These are phyloP conservation scores for Boletus insuetus DNA, from an alignment of 768 basidiomycete genomes.

Conservation along the genomic window DNA sequence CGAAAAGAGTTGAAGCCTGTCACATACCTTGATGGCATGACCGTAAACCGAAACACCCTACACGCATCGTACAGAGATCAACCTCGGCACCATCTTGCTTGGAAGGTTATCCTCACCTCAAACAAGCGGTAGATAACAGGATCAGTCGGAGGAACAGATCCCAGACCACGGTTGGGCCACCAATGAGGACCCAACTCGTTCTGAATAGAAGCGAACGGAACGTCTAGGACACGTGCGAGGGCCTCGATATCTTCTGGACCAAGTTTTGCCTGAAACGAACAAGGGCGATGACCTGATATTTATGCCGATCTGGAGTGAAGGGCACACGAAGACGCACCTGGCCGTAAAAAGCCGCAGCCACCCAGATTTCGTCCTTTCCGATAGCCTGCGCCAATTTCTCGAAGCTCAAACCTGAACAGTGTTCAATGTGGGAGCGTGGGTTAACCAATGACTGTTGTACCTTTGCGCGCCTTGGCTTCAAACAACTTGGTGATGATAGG, in stretches of 20 bases:
- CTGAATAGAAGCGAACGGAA: slow-evolving; percentile 39
- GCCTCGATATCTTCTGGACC: slow-evolving; percentile 54
- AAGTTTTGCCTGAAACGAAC: slow-evolving; percentile 58
- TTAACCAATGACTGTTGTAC: slow-evolving; percentile 27
- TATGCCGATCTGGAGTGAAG: neutral
- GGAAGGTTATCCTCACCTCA: slow-evolving; percentile 47
- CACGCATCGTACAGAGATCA: neutral
- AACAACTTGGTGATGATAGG: slow-evolving; percentile 49
- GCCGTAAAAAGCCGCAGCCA: slow-evolving; percentile 79
- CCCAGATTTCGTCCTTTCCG: slow-evolving; percentile 76
- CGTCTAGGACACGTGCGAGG: slow-evolving; percentile 48
- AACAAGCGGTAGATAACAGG: slow-evolving; percentile 81
- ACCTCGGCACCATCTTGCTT: neutral
- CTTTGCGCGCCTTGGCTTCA: slow-evolving; percentile 67
- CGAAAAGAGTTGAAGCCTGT: neutral
- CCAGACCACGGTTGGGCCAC: slow-evolving; percentile 71
- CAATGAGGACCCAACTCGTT: slow-evolving; percentile 58
- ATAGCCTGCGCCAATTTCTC: slow-evolving; percentile 64
- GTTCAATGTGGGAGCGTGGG: neutral
- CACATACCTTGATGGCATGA: slow-evolving; percentile 67
- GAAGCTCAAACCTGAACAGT: slow-evolving; percentile 57
- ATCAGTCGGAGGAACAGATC: slow-evolving; percentile 70
- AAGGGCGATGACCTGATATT: neutral
- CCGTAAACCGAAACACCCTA: slow-evolving; percentile 77
- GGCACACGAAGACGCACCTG: slow-evolving; percentile 45